Conservation (phyloP, 805 yeast species). For the Candida silvicultrix region DNA sequence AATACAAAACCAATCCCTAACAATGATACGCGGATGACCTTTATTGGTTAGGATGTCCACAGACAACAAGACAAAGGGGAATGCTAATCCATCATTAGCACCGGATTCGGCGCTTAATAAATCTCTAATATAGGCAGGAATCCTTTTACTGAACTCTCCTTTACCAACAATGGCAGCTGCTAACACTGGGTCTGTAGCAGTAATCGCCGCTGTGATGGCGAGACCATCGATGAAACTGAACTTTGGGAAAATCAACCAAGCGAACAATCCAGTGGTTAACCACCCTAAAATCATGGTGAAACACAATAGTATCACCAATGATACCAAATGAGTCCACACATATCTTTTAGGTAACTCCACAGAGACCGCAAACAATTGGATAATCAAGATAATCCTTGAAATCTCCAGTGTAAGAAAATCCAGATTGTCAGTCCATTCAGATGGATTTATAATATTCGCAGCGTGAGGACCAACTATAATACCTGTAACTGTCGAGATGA, state of each 20-base stretch:
- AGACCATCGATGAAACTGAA: slow-evolving; percentile 67
- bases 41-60: slow-evolving; percentile 60
- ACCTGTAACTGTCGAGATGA: slow-evolving; percentile 81
- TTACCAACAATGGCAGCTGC: slow-evolving; percentile 96
- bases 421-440: slow-evolving; percentile 70
- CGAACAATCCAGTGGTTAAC: slow-evolving; percentile 73
- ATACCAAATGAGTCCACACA: slow-evolving; percentile 76
- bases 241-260: slow-evolving; percentile 73
- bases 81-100: slow-evolving; percentile 94
- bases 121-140: slow-evolving; percentile 88
- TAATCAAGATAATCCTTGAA: slow-evolving; percentile 73
- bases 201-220: slow-evolving; percentile 77
- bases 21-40: slow-evolving; percentile 59
- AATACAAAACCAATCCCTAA: slow-evolving; percentile 73
- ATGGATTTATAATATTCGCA: slow-evolving; percentile 75
- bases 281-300: slow-evolving; percentile 92
- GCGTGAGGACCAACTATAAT: slow-evolving; percentile 86
- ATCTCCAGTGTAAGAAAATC: slow-evolving; percentile 79
- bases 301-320: slow-evolving; percentile 64
- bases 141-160: slow-evolving; percentile 84
- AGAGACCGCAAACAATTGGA: slow-evolving; percentile 91
- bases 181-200: slow-evolving; percentile 92
- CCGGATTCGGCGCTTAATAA: slow-evolving; percentile 81
- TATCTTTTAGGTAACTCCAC: slow-evolving; percentile 91
- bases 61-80: slow-evolving; percentile 77